Evolutionary conservation across 2,329 filamentous ascomycete genomes (phyloP).

Genomic region (Fusarium fracticaudum): DNA sequence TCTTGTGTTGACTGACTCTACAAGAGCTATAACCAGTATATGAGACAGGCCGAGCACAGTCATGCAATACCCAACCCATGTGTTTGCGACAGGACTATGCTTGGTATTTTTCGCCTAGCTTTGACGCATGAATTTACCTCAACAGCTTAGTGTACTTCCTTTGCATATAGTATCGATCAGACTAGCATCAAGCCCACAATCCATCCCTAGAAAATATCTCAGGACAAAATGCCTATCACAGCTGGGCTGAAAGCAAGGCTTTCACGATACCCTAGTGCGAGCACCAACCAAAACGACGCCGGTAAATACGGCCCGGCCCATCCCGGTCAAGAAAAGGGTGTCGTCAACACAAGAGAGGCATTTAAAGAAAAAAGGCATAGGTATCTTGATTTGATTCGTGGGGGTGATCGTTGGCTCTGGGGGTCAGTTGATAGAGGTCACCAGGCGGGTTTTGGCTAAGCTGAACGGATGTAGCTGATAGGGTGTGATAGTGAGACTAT

Average conservation of each 20-base stretch:
- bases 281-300: conserved; percentile 7
- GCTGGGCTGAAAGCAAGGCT: conserved; percentile 23
- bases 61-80: neutral
- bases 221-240: neutral
- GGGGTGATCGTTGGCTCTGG: neutral
- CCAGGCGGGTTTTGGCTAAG: conserved; percentile 16
- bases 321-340: conserved; percentile 24
- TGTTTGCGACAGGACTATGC: neutral
- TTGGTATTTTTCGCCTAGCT: too few relatives aligned
- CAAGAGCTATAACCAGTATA: rapidly evolving
- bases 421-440: conserved; percentile 34
- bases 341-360: neutral
- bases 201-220: neutral
- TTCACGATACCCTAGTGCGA: conserved; percentile 3
- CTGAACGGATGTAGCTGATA: conserved; percentile 3
- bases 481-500: conserved; percentile 5
- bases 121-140: neutral
- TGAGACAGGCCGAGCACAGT: neutral
- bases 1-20: neutral
- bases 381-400: conserved; percentile 25
- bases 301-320: conserved; percentile 32
- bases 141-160: neutral
- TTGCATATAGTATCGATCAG: neutral
- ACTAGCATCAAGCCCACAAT: neutral
- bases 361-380: conserved; percentile 1